These are phyloP conservation scores for Coccinonectria pachysandricola DNA, from an alignment of 2,329 filamentous ascomycete genomes.

Conservation along the genomic window DNA sequence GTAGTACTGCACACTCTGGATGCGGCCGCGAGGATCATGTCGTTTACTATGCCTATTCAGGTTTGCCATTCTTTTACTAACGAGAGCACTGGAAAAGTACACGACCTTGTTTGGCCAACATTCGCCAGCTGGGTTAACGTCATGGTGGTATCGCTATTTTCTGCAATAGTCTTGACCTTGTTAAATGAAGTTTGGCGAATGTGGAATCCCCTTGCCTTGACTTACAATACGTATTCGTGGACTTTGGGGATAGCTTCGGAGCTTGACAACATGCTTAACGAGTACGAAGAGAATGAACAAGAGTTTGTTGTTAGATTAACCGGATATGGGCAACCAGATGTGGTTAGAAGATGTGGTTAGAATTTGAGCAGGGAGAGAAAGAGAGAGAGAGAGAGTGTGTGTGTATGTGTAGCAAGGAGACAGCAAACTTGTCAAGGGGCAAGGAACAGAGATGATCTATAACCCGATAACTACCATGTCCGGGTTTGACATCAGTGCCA, in stretches of 20 bases:
- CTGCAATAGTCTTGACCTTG: conserved; percentile 9
- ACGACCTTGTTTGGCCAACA: conserved; percentile 1
- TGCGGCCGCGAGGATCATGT: conserved; percentile 5
- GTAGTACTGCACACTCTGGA: conserved; percentile 10
- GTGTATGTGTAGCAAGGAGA: no score
- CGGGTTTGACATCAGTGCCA: no score
- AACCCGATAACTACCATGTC: no score
- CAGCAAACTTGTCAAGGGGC: no score
- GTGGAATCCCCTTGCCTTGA: conserved; percentile 16
- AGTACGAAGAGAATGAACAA: conserved; percentile 15
- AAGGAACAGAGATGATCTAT: no score
- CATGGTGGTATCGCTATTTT: conserved; percentile 2
- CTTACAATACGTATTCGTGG: conserved; percentile 16
- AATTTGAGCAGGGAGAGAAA: no score
- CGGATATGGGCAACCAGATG: no score
- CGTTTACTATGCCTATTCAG: conserved; percentile 7
- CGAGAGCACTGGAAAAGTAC: neutral
- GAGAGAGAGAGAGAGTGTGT: no score
- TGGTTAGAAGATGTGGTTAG: conserved; percentile 9
- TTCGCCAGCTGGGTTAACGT: conserved; percentile 3
- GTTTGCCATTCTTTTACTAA: conserved; percentile 11
- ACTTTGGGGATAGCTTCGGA: conserved; percentile 19
- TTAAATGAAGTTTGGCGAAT: conserved; percentile 15
- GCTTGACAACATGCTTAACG: conserved; percentile 18
- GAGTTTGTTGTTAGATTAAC: neutral